Base-by-base conservation (phyloP, 148 eudicot genomes). In the Silene uniflora region DNA sequence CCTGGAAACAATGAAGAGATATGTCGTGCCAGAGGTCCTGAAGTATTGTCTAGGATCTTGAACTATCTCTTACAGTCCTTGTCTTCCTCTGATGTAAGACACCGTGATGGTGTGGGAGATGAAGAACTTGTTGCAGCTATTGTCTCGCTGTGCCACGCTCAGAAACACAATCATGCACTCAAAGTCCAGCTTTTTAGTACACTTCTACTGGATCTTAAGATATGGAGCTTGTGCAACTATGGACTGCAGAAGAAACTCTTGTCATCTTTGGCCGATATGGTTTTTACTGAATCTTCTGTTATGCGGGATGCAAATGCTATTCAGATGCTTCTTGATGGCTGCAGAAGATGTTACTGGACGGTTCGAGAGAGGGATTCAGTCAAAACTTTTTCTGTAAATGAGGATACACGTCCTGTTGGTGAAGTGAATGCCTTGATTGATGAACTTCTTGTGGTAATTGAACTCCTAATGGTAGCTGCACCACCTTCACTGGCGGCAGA, bases 291-390 rank as follows among this genome's bases (percentile, higher is more conserved):
- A 85, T 87, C 99, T 69, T 87, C 97, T 71, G 94, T 92, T 21
- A 88, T 96, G 99, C 87, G 99, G 59, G 99, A 96, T 81, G 99
- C 98, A 64, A 96, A 91, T 86, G 98, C 96, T 76, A 92, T 96
- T 81, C 99, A 96, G 85, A 88, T 87, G 88, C 98, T 96, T 79
- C 94, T 96, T 71, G 99, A 96, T 91, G 98, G 98, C 76, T 96
- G 98, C 80, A 88, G 99, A 85, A 82, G 89, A 83, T 96, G 99
- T 80, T 92, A 96, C 84, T 96, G 99, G 99, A 87, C 85, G 27
- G 79, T 86, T 42, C 87, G 85, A 77, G 98, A 96, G 81, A 86
- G 77, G 80, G 99, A 91, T 79, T 96, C 98, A 7, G 87, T 88
- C 67, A 87, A 89, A 80, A 88, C 98, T 24, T 96, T 89, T 81